Percentiles rank a stretch among this genome's conserved stretches.
Evolutionary conservation across 78 protist species (phyloP).

Genomic region (Cavenderia fasciculata): DNA sequence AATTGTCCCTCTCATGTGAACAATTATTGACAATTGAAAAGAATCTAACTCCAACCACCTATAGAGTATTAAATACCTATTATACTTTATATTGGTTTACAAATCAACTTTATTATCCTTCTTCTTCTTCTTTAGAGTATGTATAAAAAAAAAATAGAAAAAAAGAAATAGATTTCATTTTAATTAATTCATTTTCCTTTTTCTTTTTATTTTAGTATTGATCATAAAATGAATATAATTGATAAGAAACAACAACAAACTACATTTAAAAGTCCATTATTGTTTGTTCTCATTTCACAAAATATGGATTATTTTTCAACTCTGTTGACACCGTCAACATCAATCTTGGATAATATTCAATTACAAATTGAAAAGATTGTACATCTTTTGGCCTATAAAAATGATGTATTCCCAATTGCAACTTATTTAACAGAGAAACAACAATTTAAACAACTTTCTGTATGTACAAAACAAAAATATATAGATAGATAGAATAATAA

Average conservation of each 20-base stretch:
- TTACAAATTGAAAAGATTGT: not conserved
- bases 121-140: not conserved
- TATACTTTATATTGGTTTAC: constrained; percentile 40
- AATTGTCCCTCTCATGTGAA: not conserved
- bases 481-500: not conserved
- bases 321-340: not conserved
- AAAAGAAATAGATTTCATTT: too few relatives aligned
- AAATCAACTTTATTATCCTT: constrained; percentile 29
- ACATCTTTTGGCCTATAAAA: not conserved
- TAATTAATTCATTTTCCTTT: too few relatives aligned
- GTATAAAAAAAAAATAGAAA: too few relatives aligned
- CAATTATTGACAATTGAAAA: not conserved
- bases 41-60: not conserved
- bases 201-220: not conserved
- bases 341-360: constrained; percentile 30
- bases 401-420: constrained; percentile 17
- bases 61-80: not conserved
- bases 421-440: constrained; percentile 36
- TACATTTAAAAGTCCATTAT: not conserved
- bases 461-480: not conserved
- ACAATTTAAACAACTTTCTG: constrained; percentile 38
- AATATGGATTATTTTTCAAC: constrained; percentile 2
- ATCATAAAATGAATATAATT: not conserved
- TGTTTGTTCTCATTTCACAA: not conserved
- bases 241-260: not conserved